phyloP scores from a whole-genome alignment of 169 alveolate species.

The Fabrea salina region DNA sequence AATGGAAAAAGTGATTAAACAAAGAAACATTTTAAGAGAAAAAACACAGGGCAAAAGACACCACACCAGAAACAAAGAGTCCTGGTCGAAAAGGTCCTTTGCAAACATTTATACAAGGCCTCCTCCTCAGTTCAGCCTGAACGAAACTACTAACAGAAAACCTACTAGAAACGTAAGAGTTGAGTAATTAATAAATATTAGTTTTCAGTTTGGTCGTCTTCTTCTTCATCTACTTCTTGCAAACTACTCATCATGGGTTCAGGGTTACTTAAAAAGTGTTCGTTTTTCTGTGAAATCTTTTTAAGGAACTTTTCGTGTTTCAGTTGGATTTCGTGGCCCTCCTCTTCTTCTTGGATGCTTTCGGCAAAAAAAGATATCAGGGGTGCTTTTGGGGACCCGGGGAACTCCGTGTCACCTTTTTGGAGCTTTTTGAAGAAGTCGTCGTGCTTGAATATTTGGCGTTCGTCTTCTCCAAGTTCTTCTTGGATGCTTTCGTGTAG shows the following conservation, averaged over 20 bases:
- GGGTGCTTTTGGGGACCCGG: not conserved
- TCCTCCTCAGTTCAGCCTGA: no score
- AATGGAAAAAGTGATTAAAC: not conserved
- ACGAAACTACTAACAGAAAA: no score
- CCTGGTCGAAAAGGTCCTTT: no score
- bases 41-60: no score
- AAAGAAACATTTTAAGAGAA: not conserved
- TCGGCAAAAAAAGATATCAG: not conserved
- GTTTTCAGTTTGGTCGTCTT: no score
- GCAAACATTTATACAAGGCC: no score
- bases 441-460: not conserved
- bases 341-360: slow-evolving; percentile 6
- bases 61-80: no score
- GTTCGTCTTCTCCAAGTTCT: not conserved
- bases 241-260: slow-evolving; percentile 1
- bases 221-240: slow-evolving; percentile 18
- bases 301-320: slow-evolving; percentile 18
- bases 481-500: not conserved
- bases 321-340: not conserved
- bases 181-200: no score
- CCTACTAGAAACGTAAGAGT: no score
- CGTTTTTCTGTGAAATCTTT: not conserved
- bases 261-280: not conserved
- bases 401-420: not conserved
- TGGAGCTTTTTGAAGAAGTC: not conserved